phyloP scores from a whole-genome alignment of 1,284 basidiomycete genomes.

The Apiotrichum laibachii region DNA sequence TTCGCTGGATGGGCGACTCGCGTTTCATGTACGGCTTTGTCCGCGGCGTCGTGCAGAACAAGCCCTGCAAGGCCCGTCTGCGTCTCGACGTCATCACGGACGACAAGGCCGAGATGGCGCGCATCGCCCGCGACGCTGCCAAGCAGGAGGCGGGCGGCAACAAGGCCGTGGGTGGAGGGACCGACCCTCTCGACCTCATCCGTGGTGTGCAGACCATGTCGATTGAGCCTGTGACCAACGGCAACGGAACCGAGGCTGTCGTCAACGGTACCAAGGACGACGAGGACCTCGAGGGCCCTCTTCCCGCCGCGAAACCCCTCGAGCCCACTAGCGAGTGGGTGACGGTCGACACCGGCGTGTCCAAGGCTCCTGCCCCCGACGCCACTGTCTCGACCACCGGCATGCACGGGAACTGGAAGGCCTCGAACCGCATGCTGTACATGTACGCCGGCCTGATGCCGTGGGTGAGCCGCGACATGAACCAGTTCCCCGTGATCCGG shows the following conservation, averaged over 20 bases:
- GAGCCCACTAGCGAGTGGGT: constrained; percentile 44
- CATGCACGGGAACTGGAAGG: constrained; percentile 57
- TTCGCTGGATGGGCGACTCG: constrained; percentile 90
- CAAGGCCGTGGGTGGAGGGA: constrained; percentile 24
- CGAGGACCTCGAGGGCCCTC: constrained; percentile 22
- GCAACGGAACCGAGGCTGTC: background rate
- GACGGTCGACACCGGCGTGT: constrained; percentile 29
- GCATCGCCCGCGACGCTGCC: constrained; percentile 35
- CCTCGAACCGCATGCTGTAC: constrained; percentile 68
- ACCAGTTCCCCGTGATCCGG: constrained; percentile 80
- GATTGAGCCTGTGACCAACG: background rate
- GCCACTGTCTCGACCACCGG: background rate
- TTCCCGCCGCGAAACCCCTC: constrained; percentile 30
- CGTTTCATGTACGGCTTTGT: constrained; percentile 84
- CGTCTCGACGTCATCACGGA: constrained; percentile 67
- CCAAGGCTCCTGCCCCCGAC: background rate
- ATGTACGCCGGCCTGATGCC: constrained; percentile 59
- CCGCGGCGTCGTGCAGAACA: constrained; percentile 66
- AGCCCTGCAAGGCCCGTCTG: constrained; percentile 66
- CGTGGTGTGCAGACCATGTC: constrained; percentile 10
- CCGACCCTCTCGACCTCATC: constrained; percentile 15
- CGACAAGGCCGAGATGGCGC: constrained; percentile 69
- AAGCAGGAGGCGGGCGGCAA: constrained; percentile 10
- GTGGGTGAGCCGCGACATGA: constrained; percentile 63
- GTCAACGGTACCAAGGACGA: background rate